A percentile compares a stretch with the other conserved stretches of the same genome.
phyloP scores from a whole-genome alignment of 2,329 filamentous ascomycete species.

The Byssothecium circinans region DNA sequence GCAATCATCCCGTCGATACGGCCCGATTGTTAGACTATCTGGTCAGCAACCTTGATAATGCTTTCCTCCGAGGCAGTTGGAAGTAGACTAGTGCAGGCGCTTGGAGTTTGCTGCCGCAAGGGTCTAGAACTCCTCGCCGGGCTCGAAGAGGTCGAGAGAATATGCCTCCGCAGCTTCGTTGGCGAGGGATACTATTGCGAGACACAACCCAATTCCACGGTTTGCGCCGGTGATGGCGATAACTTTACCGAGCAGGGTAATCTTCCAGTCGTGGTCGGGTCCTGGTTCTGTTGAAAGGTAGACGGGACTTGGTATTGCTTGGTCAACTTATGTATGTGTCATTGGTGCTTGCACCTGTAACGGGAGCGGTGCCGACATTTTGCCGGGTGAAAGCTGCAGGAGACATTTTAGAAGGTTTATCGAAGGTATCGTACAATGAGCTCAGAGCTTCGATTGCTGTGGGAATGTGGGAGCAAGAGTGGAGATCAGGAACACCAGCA shows the following conservation, averaged over 20 bases:
- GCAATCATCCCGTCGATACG: constrained; percentile 56
- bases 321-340: constrained; percentile 23
- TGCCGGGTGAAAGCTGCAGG: constrained; percentile 30
- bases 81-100: constrained; percentile 49
- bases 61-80: constrained; percentile 53
- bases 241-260: constrained; percentile 49
- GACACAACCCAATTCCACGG: constrained; percentile 50
- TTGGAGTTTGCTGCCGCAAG: constrained; percentile 48
- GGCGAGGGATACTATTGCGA: constrained; percentile 49
- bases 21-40: constrained; percentile 51
- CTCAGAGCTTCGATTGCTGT: neutral
- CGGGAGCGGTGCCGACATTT: constrained; percentile 18
- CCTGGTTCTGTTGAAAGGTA: constrained; percentile 48
- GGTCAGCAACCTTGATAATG: constrained; percentile 50
- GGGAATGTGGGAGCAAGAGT: neutral
- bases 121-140: constrained; percentile 50
- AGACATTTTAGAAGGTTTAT: constrained; percentile 29
- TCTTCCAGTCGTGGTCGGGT: constrained; percentile 51
- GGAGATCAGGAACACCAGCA: neutral
- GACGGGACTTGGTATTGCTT: constrained; percentile 32
- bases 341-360: constrained; percentile 12
- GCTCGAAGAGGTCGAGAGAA: constrained; percentile 53
- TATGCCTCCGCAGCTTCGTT: constrained; percentile 53
- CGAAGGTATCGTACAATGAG: constrained; percentile 13
- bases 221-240: constrained; percentile 35